phyloP scores from a whole-genome alignment of 2,329 filamentous ascomycete genomes.

The Venturia pyrina region DNA sequence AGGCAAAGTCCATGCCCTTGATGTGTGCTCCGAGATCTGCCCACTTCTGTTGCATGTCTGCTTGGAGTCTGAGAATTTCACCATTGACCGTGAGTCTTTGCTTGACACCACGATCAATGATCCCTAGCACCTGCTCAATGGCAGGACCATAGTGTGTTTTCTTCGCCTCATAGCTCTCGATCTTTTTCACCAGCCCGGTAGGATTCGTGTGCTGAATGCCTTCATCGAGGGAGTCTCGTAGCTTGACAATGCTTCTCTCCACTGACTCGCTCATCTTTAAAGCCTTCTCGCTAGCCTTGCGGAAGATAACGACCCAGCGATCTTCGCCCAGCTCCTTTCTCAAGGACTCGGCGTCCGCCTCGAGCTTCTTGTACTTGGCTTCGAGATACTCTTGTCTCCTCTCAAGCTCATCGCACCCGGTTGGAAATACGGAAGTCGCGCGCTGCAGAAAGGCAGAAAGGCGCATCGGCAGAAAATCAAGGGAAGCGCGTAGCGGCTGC shows the following conservation, averaged over 20 bases:
- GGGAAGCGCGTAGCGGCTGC: slow-evolving; percentile 82
- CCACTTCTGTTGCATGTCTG: slow-evolving; percentile 78
- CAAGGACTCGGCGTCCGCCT: slow-evolving; percentile 80
- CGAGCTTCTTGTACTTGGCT: slow-evolving; percentile 75
- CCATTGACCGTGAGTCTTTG: slow-evolving; percentile 95
- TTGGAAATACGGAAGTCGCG: slow-evolving; percentile 72
- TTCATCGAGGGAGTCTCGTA: slow-evolving; percentile 69
- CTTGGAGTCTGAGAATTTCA: slow-evolving; percentile 78
- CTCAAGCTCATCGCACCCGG: slow-evolving; percentile 80
- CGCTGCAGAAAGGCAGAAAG: slow-evolving; percentile 75
- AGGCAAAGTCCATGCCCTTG: slow-evolving; percentile 59
- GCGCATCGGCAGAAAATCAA: slow-evolving; percentile 94
- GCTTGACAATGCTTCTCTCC: slow-evolving; percentile 71
- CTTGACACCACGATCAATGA: slow-evolving; percentile 92
- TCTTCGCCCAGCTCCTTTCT: slow-evolving; percentile 89
- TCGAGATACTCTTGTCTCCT: slow-evolving; percentile 66
- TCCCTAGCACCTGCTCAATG: slow-evolving; percentile 79
- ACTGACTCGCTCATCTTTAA: slow-evolving; percentile 97
- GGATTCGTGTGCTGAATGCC: slow-evolving; percentile 65
- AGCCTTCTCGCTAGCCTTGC: slow-evolving; percentile 82
- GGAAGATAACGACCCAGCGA: slow-evolving; percentile 90
- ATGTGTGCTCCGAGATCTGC: slow-evolving; percentile 66
- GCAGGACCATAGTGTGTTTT: slow-evolving; percentile 89
- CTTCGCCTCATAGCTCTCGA: slow-evolving; percentile 91
- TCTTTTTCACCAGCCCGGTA: slow-evolving; percentile 63